These are phyloP conservation scores for Pisolithus orientalis DNA, from an alignment of 768 basidiomycete species.

Conservation along the genomic window DNA sequence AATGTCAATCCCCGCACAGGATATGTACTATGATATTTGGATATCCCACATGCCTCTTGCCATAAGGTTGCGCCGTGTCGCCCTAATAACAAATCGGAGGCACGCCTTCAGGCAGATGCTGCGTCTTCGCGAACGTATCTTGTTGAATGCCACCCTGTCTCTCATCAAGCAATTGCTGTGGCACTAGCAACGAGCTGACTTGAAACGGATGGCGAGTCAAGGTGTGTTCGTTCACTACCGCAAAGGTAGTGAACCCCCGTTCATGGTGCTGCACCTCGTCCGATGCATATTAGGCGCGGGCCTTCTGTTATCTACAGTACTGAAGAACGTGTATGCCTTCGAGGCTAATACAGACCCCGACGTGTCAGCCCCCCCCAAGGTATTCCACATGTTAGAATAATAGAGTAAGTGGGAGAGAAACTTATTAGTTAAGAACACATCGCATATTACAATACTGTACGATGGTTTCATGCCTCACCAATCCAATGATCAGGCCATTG, in stretches of 20 bases:
- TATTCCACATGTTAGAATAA: too few species aligned
- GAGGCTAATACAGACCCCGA: slow-evolving; percentile 34
- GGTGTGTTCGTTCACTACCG: slow-evolving; percentile 32
- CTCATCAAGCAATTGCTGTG: background rate
- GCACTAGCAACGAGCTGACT: background rate
- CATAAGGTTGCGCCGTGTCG: background rate
- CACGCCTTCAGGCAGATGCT: background rate
- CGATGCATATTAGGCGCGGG: slow-evolving; percentile 37
- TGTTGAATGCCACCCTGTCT: slow-evolving; percentile 35
- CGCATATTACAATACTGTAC: background rate
- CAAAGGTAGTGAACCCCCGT: slow-evolving; percentile 37
- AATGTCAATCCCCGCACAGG: background rate
- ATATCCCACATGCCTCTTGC: background rate
- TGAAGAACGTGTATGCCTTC: slow-evolving; percentile 28
- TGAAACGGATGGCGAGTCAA: slow-evolving; percentile 32
- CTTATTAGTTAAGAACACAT: background rate
- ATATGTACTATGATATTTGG: background rate
- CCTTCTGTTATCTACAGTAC: slow-evolving; percentile 32
- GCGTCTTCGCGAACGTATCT: slow-evolving; percentile 29
- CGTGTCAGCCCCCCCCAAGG: too few species aligned
- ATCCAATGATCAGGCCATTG: background rate
- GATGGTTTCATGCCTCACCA: background rate
- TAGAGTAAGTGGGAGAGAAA: too few species aligned
- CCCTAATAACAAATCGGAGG: background rate
- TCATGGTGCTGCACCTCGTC: slow-evolving; percentile 36